Evolutionary conservation across 768 basidiomycete species (phyloP).

Genomic region (Auricularia sp.): DNA sequence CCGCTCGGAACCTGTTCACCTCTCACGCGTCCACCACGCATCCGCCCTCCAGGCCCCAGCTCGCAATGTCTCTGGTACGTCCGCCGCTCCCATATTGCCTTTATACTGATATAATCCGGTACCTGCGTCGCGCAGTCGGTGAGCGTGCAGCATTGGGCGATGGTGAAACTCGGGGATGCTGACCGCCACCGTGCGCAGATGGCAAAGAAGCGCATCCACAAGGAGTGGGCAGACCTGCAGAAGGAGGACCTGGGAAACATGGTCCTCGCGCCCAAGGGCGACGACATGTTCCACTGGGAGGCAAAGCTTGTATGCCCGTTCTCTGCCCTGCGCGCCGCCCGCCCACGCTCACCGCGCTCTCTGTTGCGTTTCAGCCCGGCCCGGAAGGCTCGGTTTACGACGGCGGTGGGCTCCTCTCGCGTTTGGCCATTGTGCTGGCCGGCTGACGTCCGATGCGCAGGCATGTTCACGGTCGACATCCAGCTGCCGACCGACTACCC

Average conservation of each 20-base stretch:
- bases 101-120: not conserved
- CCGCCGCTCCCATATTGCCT: not conserved
- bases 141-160: not conserved
- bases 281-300: slow-evolving; percentile 59
- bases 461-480: slow-evolving; percentile 60
- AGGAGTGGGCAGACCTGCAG: slow-evolving; percentile 69
- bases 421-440: not conserved
- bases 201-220: slow-evolving; percentile 73
- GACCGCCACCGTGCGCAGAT: slow-evolving; percentile 25
- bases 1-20: not conserved
- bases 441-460: not conserved
- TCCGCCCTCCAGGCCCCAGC: too few species aligned
- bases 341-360: not conserved
- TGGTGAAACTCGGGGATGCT: not conserved
- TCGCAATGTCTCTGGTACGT: not conserved
- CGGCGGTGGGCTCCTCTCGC: slow-evolving; percentile 29
- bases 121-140: not conserved
- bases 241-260: slow-evolving; percentile 77
- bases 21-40: too few species aligned
- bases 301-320: slow-evolving; percentile 37
- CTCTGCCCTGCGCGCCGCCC: not conserved
- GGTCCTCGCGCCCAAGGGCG: slow-evolving; percentile 50
- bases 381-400: slow-evolving; percentile 78
- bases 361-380: slow-evolving; percentile 36
- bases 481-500: slow-evolving; percentile 66